A percentile compares a stretch with the other conserved stretches of the same genome.
Evolutionary conservation across 257 asterid genomes (phyloP).

Genomic region (Fraxinus pennsylvanica): DNA sequence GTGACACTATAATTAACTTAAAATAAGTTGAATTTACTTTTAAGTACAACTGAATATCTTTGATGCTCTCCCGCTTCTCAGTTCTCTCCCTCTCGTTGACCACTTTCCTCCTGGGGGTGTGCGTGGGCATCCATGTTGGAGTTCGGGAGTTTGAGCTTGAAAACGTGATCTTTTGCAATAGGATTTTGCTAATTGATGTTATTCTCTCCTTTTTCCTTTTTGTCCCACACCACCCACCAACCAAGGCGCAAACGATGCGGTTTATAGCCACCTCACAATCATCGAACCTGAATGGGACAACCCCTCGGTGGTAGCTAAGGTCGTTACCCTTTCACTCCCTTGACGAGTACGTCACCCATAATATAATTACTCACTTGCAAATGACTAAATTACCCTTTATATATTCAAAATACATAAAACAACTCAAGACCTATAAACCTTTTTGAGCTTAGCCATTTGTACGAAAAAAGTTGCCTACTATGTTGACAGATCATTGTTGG

Average conservation of each 20-base stretch:
- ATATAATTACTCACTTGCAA: not conserved
- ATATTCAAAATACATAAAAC: too few species aligned
- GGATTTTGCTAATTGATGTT: too few species aligned
- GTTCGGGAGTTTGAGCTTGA: too few species aligned
- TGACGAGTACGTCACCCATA: conserved; percentile 43
- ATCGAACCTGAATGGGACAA: conserved; percentile 19
- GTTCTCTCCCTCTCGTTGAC: not conserved
- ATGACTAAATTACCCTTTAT: not conserved
- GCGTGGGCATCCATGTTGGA: too few species aligned
- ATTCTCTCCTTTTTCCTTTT: not conserved
- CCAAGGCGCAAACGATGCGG: not conserved
- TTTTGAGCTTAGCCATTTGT: too few species aligned
- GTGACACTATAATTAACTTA: not conserved
- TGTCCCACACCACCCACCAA: not conserved
- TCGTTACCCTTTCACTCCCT: conserved; percentile 36
- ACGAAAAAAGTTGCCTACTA: too few species aligned
- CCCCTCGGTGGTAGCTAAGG: conserved; percentile 30
- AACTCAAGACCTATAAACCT: too few species aligned
- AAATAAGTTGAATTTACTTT: not conserved
- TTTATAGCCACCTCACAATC: not conserved
- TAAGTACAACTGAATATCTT: not conserved
- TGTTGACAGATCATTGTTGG: too few species aligned
- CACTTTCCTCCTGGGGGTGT: not conserved
- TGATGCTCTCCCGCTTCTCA: not conserved
- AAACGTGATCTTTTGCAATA: too few species aligned